A percentile compares a stretch with the other conserved stretches of the same genome.
phyloP scores from a whole-genome alignment of 257 asterid species.

The Scutellaria barbata region DNA sequence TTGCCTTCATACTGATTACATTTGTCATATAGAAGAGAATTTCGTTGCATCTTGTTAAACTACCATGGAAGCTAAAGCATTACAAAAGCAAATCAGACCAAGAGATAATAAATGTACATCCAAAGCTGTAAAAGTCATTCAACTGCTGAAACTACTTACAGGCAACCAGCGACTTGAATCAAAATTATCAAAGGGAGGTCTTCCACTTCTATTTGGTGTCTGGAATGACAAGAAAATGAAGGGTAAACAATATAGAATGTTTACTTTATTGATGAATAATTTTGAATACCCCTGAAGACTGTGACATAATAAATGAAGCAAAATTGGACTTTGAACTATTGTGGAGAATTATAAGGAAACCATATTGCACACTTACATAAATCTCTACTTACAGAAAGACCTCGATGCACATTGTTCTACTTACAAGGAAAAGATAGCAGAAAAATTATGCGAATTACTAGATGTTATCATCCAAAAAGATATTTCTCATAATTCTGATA shows the following conservation, averaged over 20 bases:
- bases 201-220: slow-evolving; percentile 88
- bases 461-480: slow-evolving; percentile 18
- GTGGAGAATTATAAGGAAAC: slow-evolving; percentile 15
- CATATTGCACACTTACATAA: slow-evolving; percentile 9
- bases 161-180: slow-evolving; percentile 95
- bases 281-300: neutral
- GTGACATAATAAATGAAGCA: slow-evolving; percentile 23
- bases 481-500: slow-evolving; percentile 28
- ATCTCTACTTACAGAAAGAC: slow-evolving; percentile 24
- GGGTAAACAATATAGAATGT: slow-evolving; percentile 24
- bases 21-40: neutral
- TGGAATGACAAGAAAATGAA: slow-evolving; percentile 44
- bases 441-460: slow-evolving; percentile 1
- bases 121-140: slow-evolving; percentile 30
- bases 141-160: slow-evolving; percentile 47
- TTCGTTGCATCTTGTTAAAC: slow-evolving; percentile 3
- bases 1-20: slow-evolving; percentile 5
- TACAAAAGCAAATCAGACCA: slow-evolving; percentile 23
- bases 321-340: slow-evolving; percentile 16
- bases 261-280: slow-evolving; percentile 14
- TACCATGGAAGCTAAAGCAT: slow-evolving; percentile 19
- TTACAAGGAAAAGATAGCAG: slow-evolving; percentile 8
- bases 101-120: slow-evolving; percentile 14
- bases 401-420: neutral
- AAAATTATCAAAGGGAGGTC: slow-evolving; percentile 82